These are phyloP conservation scores for Sugiyamaella xylanicola DNA, from an alignment of 1,139 yeast species.

Conservation along the genomic window DNA sequence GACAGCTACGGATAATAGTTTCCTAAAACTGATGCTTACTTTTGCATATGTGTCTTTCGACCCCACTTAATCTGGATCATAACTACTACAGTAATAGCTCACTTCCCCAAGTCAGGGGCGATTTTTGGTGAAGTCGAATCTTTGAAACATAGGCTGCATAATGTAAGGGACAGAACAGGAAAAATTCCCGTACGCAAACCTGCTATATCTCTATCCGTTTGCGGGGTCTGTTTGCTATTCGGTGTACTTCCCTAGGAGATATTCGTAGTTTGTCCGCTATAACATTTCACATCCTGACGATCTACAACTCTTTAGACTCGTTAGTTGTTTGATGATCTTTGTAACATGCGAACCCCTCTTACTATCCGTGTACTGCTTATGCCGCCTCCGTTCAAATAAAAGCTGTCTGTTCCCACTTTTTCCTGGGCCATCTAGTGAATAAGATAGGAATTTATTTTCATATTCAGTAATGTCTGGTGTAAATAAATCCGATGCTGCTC, in stretches of 20 bases:
- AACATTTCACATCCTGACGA: neutral
- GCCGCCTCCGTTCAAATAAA: neutral
- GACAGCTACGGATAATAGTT: neutral
- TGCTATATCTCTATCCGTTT: neutral
- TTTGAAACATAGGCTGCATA: neutral
- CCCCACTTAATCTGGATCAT: neutral
- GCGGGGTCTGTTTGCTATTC: neutral
- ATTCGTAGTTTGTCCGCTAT: neutral
- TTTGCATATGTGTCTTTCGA: neutral
- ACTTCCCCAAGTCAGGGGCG: neutral
- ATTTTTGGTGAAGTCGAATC: neutral
- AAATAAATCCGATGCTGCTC: slow-evolving; percentile 9
- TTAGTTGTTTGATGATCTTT: neutral
- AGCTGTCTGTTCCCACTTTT: neutral
- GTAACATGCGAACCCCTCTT: neutral
- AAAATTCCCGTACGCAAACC: neutral
- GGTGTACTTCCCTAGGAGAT: neutral
- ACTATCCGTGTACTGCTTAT: too few relatives aligned
- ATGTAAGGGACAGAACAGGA: neutral
- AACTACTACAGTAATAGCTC: neutral
- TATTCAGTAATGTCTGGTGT: neutral
- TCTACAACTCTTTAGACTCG: neutral
- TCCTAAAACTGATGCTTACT: neutral
- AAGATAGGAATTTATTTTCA: too few relatives aligned
- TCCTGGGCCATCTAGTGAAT: neutral